Base-by-base conservation (phyloP, 164 flowering plant species). In the Aristolochia contorta region DNA sequence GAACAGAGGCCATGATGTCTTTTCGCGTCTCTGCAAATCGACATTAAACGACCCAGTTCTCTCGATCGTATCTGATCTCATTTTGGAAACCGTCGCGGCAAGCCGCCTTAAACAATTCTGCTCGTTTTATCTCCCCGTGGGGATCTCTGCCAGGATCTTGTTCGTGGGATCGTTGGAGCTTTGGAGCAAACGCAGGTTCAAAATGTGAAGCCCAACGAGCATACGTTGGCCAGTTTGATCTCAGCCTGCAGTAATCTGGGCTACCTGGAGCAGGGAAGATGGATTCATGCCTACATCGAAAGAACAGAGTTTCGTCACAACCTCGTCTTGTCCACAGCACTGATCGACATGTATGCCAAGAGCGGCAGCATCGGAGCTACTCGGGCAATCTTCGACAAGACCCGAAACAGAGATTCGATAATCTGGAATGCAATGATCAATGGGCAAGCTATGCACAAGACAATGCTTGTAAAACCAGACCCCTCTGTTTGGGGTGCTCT, bases 301-400 rank as follows among this genome's bases (percentile, higher is more conserved):
- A 71, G 59, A 52, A 68, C 65, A 30, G 20, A 41, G 5, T 50
- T 68, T 20, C 56, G 20, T 25, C 5, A 41, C 41, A 69, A 68
- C 22, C 19, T 30, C 12, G 25, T 48, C 56, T 54, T 71, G 54
- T 61, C 50, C n/a, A 68, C 70, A 56, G 72, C 87, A 0, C 64
- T 84, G 21, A 56, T 82, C 59, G 87, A 84, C 56, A 79, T 83
- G 86, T 82, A 80, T 23, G 56, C 62, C 57, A 85, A 85, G 69
- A 73, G 92, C 22, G 72, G 77, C 32, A 16, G 54, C 6, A 27
- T 64, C 21, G 67, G 57, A 18, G 53, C 19, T 46, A 71, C 73
- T 25, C 9, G 13, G 20, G 72, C 57, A 57, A 49, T 67, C 48
- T 75, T 75, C 63, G 69, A 72, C 57, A 47, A 50, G 55, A 52